Evolutionary conservation across 768 basidiomycete genomes (phyloP).

Genomic region (Mycena galericulata): DNA sequence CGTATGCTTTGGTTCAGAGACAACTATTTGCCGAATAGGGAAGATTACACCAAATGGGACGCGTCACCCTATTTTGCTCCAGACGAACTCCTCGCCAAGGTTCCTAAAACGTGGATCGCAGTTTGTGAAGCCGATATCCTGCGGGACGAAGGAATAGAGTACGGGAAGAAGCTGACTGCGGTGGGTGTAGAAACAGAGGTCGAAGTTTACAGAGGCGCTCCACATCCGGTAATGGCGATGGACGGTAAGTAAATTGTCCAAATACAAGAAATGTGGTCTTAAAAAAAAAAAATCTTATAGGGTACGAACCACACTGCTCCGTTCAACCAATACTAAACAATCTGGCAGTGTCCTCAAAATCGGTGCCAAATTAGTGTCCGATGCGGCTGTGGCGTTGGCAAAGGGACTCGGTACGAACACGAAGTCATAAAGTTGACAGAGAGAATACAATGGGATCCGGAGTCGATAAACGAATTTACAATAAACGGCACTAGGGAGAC

Average conservation of each 20-base stretch:
- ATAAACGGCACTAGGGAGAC: conserved; percentile 1
- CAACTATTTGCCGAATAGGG: conserved; percentile 74
- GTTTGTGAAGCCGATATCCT: conserved; percentile 77
- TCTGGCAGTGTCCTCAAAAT: conserved; percentile 40
- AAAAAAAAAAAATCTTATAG: conserved; percentile 1
- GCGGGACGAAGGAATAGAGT: conserved; percentile 73
- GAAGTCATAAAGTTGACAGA: too few relatives aligned
- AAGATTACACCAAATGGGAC: conserved; percentile 73
- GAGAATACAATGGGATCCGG: neutral
- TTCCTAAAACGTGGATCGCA: conserved; percentile 71
- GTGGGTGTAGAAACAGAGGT: conserved; percentile 67
- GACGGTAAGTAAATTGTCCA: conserved; percentile 69
- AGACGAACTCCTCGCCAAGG: conserved; percentile 58
- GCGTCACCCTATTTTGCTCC: conserved; percentile 81
- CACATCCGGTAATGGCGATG: conserved; percentile 82
- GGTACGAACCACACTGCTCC: conserved; percentile 29
- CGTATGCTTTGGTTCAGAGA: conserved; percentile 83
- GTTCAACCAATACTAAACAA: conserved; percentile 7
- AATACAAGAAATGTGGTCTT: neutral
- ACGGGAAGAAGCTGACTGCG: conserved; percentile 65
- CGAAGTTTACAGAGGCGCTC: conserved; percentile 70
- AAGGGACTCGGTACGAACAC: conserved; percentile 41
- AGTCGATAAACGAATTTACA: neutral
- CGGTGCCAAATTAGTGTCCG: conserved; percentile 51
- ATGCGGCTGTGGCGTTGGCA: conserved; percentile 49